A percentile compares a stretch with the other conserved stretches of the same genome.
Conservation (phyloP, 2,329 filamentous ascomycete species). For the Clonostachys rhizophaga region DNA sequence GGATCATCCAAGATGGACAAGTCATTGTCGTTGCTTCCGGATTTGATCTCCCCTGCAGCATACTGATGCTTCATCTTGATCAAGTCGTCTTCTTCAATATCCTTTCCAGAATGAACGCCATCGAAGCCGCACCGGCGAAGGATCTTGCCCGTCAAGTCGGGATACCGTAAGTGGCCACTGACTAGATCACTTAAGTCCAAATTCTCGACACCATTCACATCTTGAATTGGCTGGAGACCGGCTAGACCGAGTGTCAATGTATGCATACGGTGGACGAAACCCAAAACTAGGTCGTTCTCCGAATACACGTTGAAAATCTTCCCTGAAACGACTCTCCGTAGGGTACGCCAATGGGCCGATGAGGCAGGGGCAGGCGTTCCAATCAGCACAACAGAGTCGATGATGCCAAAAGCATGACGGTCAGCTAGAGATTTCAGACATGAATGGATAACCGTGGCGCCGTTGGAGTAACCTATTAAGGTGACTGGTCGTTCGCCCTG, state of each 20-base stretch:
- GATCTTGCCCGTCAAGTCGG: constrained; percentile 44
- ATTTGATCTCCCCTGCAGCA: constrained; percentile 17
- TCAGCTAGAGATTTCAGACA: constrained; percentile 75
- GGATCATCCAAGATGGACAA: not conserved
- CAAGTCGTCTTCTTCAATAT: constrained; percentile 47
- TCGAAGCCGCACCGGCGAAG: constrained; percentile 46
- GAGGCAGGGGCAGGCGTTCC: constrained; percentile 75
- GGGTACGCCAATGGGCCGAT: constrained; percentile 66
- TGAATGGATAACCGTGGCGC: constrained; percentile 76
- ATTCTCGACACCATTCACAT: constrained; percentile 60
- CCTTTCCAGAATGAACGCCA: constrained; percentile 33
- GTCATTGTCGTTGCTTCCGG: constrained; percentile 16
- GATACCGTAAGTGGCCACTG: constrained; percentile 48
- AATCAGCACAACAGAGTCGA: constrained; percentile 81
- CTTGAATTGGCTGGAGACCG: constrained; percentile 69
- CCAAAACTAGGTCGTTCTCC: constrained; percentile 81
- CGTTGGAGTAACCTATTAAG: constrained; percentile 76
- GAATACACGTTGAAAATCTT: constrained; percentile 86
- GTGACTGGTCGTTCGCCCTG: constrained; percentile 81
- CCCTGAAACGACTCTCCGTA: constrained; percentile 75
- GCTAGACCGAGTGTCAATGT: constrained; percentile 80
- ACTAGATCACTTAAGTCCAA: constrained; percentile 48
- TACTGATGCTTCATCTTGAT: constrained; percentile 37
- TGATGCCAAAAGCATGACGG: constrained; percentile 73
- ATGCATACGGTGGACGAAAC: constrained; percentile 80